These are phyloP conservation scores for Backusella luteola DNA, from an alignment of 192 early-diverging fungal species.

Conservation along the genomic window DNA sequence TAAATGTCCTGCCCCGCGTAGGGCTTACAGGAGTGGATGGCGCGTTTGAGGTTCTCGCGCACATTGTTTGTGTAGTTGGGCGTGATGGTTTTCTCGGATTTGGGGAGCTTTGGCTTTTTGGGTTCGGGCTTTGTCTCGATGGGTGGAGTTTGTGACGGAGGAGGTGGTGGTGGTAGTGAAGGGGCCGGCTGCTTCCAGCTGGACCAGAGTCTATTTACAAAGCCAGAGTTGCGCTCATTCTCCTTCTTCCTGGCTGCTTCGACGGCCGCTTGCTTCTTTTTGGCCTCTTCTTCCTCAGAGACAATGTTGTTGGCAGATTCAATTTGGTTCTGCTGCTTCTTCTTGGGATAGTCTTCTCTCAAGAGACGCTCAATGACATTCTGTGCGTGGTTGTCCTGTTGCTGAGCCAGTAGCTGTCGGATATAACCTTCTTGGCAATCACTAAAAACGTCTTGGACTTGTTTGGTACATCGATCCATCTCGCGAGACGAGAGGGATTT, in stretches of 20 bases:
- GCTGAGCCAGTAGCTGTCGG: slow-evolving; percentile 45
- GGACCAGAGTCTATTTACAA: slow-evolving; percentile 17
- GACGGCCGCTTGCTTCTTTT: background rate
- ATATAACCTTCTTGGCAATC: slow-evolving; percentile 61
- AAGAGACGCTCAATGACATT: slow-evolving; percentile 61
- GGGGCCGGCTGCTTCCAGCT: background rate
- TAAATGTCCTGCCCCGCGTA: slow-evolving; percentile 32
- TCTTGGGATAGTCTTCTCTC: slow-evolving; percentile 55
- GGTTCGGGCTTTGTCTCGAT: background rate
- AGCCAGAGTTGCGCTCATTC: background rate
- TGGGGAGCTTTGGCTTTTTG: slow-evolving; percentile 18
- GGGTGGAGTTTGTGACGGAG: background rate
- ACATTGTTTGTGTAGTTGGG: slow-evolving; percentile 29
- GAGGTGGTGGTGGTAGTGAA: too few species aligned
- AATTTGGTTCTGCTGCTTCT: background rate
- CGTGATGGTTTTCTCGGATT: slow-evolving; percentile 27
- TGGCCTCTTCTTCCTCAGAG: background rate
- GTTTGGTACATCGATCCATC: slow-evolving; percentile 27
- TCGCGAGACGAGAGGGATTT: slow-evolving; percentile 10
- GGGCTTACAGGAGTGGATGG: slow-evolving; percentile 37
- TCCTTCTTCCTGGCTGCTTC: background rate
- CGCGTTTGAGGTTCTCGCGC: slow-evolving; percentile 30
- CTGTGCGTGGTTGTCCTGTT: slow-evolving; percentile 49
- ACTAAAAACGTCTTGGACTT: slow-evolving; percentile 61
- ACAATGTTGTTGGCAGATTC: background rate